Percentiles rank a stretch among this genome's conserved stretches.
Evolutionary conservation across 208 protist genomes (phyloP).

Genomic region (Phytomonas francai): DNA sequence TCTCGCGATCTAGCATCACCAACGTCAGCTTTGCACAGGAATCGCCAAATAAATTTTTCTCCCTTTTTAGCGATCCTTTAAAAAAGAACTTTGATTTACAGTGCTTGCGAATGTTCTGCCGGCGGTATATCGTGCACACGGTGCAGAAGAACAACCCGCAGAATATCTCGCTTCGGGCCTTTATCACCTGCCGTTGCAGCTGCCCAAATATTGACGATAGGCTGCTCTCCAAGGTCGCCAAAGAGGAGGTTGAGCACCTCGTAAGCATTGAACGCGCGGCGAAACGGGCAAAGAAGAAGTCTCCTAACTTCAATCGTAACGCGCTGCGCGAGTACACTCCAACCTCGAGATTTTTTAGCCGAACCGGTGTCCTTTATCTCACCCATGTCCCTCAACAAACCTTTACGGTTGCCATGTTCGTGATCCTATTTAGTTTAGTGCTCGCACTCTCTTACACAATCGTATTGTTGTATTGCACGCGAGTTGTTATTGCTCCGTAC

Average conservation of each 20-base stretch:
- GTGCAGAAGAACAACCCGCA: conserved; percentile 65
- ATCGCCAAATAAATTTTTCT: conserved; percentile 41
- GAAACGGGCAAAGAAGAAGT: conserved; percentile 23
- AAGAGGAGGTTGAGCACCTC: conserved; percentile 60
- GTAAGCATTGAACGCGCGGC: conserved; percentile 61
- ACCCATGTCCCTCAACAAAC: conserved; percentile 61
- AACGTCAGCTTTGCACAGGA: conserved; percentile 62
- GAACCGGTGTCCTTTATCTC: conserved; percentile 56
- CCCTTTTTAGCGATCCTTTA: conserved; percentile 47
- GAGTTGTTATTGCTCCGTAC: background rate
- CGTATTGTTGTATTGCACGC: conserved; percentile 1
- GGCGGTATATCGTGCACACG: conserved; percentile 75
- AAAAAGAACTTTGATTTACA: conserved; percentile 65
- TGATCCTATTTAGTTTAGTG: conserved; percentile 15
- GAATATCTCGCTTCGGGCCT: conserved; percentile 46
- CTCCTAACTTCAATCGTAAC: conserved; percentile 20
- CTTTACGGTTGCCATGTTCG: conserved; percentile 36
- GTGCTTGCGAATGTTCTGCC: conserved; percentile 77
- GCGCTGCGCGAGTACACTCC: conserved; percentile 27
- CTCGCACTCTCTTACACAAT: background rate
- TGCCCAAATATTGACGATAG: conserved; percentile 48
- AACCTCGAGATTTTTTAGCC: conserved; percentile 33
- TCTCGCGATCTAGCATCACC: conserved; percentile 60
- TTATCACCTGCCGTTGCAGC: conserved; percentile 49
- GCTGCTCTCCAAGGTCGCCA: conserved; percentile 35